Base-by-base conservation (phyloP, 169 alveolate genomes). In the Plasmodium ovale region DNA sequence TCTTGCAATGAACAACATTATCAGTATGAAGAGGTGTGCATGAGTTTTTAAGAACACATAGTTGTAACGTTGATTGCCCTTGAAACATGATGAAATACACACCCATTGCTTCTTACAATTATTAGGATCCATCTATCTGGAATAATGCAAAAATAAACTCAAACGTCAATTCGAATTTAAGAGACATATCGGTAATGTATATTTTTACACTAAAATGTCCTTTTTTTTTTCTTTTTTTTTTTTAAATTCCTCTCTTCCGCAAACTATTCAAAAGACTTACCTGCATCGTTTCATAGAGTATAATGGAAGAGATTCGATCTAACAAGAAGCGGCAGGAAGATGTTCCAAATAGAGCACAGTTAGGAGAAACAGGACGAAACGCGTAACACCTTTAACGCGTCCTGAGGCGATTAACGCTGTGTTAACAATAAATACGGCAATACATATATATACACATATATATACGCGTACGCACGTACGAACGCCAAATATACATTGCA, bases 121-220 rank as follows among this genome's bases (percentile, higher is more conserved):
- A 12, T 60, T 60, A 74, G 88, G 77, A 74, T 16, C 35, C 35
- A n/a, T 29, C 64, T 49, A 29, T 14, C 5, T 74, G 88, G 88
- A 44, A 74, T 16, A 37, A 39, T 31, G 49, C 59, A 68, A 74
- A 42, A n/a, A 27, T 60, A n/a, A 74, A 74, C 29, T 31, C 88
- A 53, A 74, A 74, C 53, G 33, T 74, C 62, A 73, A 74, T n/a
- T 74, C 77, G 16, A 74, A 65, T 29, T 60, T 74, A 21, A 74
- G 29, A 19, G 88, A 74, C 14, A 74, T 74, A 60, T 60, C 88
- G 19, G 88, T 74, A 42, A 53, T 7, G 4, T 6, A 5, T 19
- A 33, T 0, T 69, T 47, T 35, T 49, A 14, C 16, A 44, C 14
- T 10, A 21, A 56, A 23, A 23, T 42, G 33, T 42, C 23, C 3